Evolutionary conservation across 164 flowering plant genomes (phyloP), one percentile per base, ranked within the genome.

Genomic region (Kingdonia uniflora): DNA sequence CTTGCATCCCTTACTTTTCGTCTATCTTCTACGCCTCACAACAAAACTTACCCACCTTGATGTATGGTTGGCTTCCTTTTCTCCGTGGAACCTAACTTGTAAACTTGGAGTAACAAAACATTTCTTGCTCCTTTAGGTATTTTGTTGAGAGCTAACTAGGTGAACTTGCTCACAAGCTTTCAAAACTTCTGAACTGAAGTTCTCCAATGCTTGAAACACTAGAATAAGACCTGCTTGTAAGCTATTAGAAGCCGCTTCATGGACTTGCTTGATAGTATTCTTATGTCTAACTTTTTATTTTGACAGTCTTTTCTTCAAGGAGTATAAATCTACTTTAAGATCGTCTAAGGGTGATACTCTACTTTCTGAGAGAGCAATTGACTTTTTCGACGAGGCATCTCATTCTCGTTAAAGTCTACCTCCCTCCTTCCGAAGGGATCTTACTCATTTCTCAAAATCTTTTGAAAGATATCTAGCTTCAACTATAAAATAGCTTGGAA

Each of bases 141-240:
- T n/a, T n/a, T n/a, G n/a, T n/a, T n/a, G n/a, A n/a, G n/a, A n/a
- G n/a, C n/a, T 73, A 48, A 44, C 60, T 62, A 77, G 60, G 64
- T 95, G 77, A 47, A 92, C 91, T n/a, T 70, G 75, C 61, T 81
- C 89, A 25, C 81, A 79, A 51, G 76, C 97, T 74, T 86, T 74
- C 62, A 83, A 35, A 14, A n/a, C n/a, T n/a, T n/a, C n/a, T n/a
- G n/a, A n/a, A n/a, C n/a, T n/a, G n/a, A n/a, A n/a, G n/a, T n/a
- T 81, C 53, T 65, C 76, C 65, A 92, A 65, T 17, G 95, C 74
- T 74, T 86, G 80, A 62, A 92, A 92, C 38, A 88, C 84, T 2
- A 88, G 95, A 22, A 76, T 51, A 25, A 92, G 64, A 44, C 99
- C 99, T 3, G n/a, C n/a, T n/a, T n/a, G n/a, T n/a, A n/a, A n/a